Conservation (phyloP, 2,329 filamentous ascomycete genomes). For the Fusarium miscanthi region DNA sequence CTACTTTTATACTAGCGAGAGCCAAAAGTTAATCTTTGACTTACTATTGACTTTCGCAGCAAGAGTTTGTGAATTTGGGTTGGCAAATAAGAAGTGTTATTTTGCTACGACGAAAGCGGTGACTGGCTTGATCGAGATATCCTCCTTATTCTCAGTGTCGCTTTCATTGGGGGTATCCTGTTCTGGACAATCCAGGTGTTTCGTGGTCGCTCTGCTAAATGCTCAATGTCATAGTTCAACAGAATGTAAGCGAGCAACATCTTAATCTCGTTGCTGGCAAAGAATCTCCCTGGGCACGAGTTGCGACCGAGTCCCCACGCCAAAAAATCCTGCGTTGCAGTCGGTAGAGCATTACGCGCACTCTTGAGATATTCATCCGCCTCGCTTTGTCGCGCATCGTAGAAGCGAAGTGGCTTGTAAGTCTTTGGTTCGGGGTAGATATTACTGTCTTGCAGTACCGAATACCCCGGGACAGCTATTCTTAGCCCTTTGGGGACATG, state of each 20-base stretch:
- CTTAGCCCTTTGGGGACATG: slow-evolving; percentile 7
- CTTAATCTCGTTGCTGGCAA: slow-evolving; percentile 9
- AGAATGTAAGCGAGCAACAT: not conserved
- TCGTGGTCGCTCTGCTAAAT: not conserved
- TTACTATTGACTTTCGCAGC: no score
- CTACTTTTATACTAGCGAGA: not conserved
- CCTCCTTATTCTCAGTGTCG: not conserved
- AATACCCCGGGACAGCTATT: slow-evolving; percentile 4
- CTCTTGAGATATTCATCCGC: not conserved
- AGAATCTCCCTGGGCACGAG: slow-evolving; percentile 2
- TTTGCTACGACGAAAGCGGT: no score
- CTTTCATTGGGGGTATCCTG: slow-evolving; percentile 4
- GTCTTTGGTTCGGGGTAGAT: slow-evolving; percentile 1
- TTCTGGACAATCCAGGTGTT: slow-evolving; percentile 19
- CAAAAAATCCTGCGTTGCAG: not conserved
- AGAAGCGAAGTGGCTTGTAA: not conserved
- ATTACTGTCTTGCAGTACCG: slow-evolving; percentile 1
- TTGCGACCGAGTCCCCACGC: slow-evolving; percentile 9
- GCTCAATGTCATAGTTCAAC: not conserved
- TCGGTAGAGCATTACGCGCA: not conserved
- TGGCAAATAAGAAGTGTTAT: no score
- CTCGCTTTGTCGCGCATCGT: not conserved
- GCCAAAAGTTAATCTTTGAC: no score
- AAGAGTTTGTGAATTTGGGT: no score
- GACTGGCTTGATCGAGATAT: not conserved